These are phyloP conservation scores for Xerocomus minutiporus DNA, from an alignment of 1,284 basidiomycete species.

Conservation along the genomic window DNA sequence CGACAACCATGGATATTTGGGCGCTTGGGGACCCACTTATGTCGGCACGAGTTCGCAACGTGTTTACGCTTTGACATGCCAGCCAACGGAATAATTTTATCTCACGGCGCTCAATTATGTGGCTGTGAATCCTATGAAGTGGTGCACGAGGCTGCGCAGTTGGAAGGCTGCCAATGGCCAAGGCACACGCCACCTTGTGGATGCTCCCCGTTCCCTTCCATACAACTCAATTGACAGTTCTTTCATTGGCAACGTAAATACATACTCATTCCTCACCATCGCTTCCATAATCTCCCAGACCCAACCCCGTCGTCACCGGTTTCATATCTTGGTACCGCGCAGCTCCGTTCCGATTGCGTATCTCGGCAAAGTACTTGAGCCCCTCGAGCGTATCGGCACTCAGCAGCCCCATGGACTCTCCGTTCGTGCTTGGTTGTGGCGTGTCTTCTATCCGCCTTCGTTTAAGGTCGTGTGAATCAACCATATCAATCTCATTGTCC, in stretches of 20 bases:
- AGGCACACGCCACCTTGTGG: conserved; percentile 19
- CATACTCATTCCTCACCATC: conserved; percentile 57
- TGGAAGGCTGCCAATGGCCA: conserved; percentile 23
- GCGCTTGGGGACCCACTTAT: conserved; percentile 1
- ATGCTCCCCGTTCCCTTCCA: not conserved
- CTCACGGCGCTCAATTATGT: not conserved
- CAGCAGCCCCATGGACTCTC: conserved; percentile 52
- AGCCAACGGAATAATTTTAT: conserved; percentile 2
- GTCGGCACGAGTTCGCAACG: conserved; percentile 21
- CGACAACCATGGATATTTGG: conserved; percentile 15
- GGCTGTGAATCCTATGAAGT: conserved; percentile 27
- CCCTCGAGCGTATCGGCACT: conserved; percentile 80
- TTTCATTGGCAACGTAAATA: not conserved
- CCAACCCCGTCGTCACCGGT: conserved; percentile 43
- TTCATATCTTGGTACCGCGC: conserved; percentile 18
- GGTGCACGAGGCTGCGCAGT: conserved; percentile 16
- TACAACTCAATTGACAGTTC: not conserved
- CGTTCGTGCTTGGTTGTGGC: conserved; percentile 8
- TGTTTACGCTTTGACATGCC: conserved; percentile 3
- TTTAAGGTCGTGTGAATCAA: conserved; percentile 39
- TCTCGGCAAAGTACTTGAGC: conserved; percentile 81
- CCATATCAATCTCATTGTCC: conserved; percentile 28
- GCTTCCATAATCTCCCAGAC: conserved; percentile 70
- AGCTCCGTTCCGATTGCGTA: conserved; percentile 55
- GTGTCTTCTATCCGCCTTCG: conserved; percentile 35